Evolutionary conservation across 352 stramenopile species (phyloP), one percentile per base, ranked within the genome.

Genomic region (Bremia lactucae): DNA sequence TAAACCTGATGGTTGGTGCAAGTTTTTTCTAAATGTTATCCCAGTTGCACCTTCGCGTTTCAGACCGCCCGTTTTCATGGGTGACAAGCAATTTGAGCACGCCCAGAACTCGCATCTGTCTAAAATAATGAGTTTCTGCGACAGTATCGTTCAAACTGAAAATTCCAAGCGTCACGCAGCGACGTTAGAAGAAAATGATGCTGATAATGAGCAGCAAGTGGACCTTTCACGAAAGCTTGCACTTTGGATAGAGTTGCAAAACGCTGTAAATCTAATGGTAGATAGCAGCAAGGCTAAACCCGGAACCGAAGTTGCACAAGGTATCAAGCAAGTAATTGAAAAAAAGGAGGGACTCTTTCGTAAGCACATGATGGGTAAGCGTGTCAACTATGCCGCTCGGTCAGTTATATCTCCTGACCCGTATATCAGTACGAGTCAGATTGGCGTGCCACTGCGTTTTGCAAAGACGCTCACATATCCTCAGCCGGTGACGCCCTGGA

Each of bases 341-440:
- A 97, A 98, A 66, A 99, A 99, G 65, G 95, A 99, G 65, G 97
- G 97, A 52, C 80, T 99, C 8, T 99, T 99, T 68, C 93, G 97
- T 26, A 98, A 98, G 68, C 75, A 93, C 55, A 94, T 95, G 83
- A 94, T 94, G 83, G 97, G 97, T 36, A 99, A 99, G 75, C 95
- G 97, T 51, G 97, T 99, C 15, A 98, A 99, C 72, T 99, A 97
- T 68, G 94, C 95, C 0, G 98, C 96, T 48, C 89, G 97, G 6
- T 98, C 93, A 8, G 96, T 99, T 44, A 99, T 99, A 62, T 98
- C 95, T 36, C 96, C 97, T 2, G 97, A 99, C 45, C 96, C 96
- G 26, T 99, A 99, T 72, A 96, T 99, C 43, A 95, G 94, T 58
- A 98, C 94, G n/a, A 97, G 97, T 49, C 96, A 99, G 74, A 98